These are phyloP conservation scores for Clarireedia monteithiana DNA, from an alignment of 2,329 filamentous ascomycete species.

Conservation along the genomic window DNA sequence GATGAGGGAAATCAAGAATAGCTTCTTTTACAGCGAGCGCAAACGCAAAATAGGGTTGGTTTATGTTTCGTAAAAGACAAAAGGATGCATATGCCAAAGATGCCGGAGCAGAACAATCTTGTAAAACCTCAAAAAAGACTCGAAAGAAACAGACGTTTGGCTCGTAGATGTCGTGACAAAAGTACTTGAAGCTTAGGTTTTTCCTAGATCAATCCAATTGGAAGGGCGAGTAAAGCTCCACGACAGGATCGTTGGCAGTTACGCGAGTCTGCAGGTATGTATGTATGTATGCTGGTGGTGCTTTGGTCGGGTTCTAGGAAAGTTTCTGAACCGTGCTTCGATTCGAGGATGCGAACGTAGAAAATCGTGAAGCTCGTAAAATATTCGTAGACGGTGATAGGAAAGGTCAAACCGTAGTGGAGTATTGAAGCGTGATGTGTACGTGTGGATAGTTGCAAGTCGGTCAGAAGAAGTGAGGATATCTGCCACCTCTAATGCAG, in stretches of 20 bases:
- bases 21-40: constrained; percentile 21
- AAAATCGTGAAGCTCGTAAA: constrained; percentile 24
- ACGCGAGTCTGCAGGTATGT: constrained; percentile 31
- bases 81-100: constrained; percentile 22
- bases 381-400: constrained; percentile 10
- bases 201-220: constrained; percentile 29
- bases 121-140: constrained; percentile 25
- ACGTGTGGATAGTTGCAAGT: constrained; percentile 11
- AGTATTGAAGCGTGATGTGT: constrained; percentile 12
- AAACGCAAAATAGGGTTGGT: constrained; percentile 16
- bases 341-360: constrained; percentile 24
- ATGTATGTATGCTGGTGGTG: constrained; percentile 26
- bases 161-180: constrained; percentile 37
- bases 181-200: constrained; percentile 21
- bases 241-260: constrained; percentile 25
- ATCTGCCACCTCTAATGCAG: constrained; percentile 31
- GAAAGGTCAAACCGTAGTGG: constrained; percentile 1
- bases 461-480: constrained; percentile 21
- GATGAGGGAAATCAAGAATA: constrained; percentile 6
- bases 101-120: constrained; percentile 18
- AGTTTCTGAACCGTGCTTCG: constrained; percentile 25
- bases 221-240: constrained; percentile 29
- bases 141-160: constrained; percentile 31
- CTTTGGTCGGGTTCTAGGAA: constrained; percentile 23
- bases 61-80: constrained; percentile 23